Evolutionary conservation across 306 rosid genomes (phyloP).

Genomic region (Prunus mira): DNA sequence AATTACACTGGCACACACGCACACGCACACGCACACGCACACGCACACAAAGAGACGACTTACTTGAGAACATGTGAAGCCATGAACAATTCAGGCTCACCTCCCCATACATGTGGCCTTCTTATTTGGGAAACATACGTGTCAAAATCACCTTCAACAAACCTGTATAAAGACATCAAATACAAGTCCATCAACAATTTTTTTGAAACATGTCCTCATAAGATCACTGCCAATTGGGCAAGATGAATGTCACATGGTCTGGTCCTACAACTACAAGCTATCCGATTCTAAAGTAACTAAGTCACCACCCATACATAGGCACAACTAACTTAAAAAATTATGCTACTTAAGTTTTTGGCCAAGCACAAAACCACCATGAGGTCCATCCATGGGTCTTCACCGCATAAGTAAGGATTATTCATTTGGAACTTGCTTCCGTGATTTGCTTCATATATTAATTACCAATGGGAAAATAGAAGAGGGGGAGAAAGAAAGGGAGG

Average conservation of each 20-base stretch:
- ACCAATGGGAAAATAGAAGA: background rate
- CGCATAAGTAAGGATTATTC: background rate
- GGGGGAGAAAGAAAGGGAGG: background rate
- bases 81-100: constrained; percentile 91
- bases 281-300: background rate
- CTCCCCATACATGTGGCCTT: constrained; percentile 91
- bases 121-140: constrained; percentile 70
- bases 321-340: background rate
- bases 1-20: background rate
- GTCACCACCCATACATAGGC: background rate
- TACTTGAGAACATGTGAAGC: constrained; percentile 90
- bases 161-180: constrained; percentile 55
- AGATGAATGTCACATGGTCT: background rate
- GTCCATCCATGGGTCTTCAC: background rate
- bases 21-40: too few species aligned
- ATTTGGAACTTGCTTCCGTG: background rate
- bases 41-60: constrained; percentile 17
- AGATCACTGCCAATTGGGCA: background rate
- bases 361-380: background rate
- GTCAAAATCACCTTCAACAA: constrained; percentile 91
- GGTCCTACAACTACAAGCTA: background rate
- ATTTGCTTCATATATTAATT: background rate
- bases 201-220: background rate
- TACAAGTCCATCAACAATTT: constrained; percentile 22
- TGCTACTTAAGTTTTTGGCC: background rate